Conservation (phyloP, 306 rosid genomes). For the Alnus glutinosa region DNA sequence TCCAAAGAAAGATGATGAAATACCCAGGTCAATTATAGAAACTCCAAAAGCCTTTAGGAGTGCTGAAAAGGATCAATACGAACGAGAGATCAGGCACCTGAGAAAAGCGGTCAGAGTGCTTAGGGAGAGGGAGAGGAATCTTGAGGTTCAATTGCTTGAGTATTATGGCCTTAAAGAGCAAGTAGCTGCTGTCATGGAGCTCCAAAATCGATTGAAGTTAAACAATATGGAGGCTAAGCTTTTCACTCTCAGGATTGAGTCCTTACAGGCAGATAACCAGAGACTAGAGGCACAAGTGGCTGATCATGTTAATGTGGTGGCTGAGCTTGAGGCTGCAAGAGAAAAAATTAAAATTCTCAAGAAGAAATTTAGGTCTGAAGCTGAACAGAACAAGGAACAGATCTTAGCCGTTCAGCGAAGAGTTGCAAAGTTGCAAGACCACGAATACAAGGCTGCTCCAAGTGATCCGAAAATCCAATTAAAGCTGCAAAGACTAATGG, state of each 20-base stretch:
- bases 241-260: constrained; percentile 70
- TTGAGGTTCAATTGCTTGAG: constrained; percentile 80
- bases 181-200: constrained; percentile 79
- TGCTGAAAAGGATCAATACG: constrained; percentile 52
- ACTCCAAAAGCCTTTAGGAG: constrained; percentile 42
- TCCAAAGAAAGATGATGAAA: constrained; percentile 45
- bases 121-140: constrained; percentile 73
- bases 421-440: constrained; percentile 65
- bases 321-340: constrained; percentile 74
- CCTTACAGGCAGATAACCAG: constrained; percentile 64
- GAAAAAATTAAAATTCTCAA: constrained; percentile 61
- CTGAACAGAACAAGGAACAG: constrained; percentile 71
- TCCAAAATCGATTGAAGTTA: constrained; percentile 72
- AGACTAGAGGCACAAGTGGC: constrained; percentile 54
- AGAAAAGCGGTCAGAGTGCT: constrained; percentile 60
- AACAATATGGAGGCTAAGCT: constrained; percentile 77
- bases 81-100: constrained; percentile 62
- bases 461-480: constrained; percentile 35
- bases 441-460: constrained; percentile 43
- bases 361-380: constrained; percentile 71
- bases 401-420: constrained; percentile 58
- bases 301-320: constrained; percentile 47
- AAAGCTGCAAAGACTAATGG: constrained; percentile 50
- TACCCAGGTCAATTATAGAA: constrained; percentile 38
- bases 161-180: constrained; percentile 86